A percentile compares a stretch with the other conserved stretches of the same genome.
Evolutionary conservation across 768 basidiomycete genomes (phyloP).

Genomic region (Hemileccinum rubropunctum): DNA sequence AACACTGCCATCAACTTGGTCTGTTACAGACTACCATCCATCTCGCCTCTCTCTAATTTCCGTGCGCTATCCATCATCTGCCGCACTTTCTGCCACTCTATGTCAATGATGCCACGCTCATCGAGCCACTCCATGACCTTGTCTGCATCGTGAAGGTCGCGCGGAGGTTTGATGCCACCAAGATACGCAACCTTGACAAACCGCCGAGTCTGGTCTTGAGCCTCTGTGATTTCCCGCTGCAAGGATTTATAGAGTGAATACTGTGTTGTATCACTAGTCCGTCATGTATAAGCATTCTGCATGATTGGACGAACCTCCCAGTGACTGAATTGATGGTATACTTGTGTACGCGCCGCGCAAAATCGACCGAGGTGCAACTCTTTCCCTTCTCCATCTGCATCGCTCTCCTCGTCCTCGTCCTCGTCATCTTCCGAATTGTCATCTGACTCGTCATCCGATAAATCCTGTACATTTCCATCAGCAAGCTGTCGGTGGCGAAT

Average conservation of each 20-base stretch:
- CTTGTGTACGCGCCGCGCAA: conserved; percentile 64
- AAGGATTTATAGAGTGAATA: conserved; percentile 62
- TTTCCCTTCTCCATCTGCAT: conserved; percentile 13
- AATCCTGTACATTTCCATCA: conserved; percentile 12
- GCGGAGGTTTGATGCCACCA: conserved; percentile 56
- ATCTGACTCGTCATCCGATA: conserved; percentile 23
- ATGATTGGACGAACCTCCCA: conserved; percentile 65
- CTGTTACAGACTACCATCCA: conserved; percentile 13
- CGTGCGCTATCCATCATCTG: conserved; percentile 73
- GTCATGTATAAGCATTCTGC: neutral
- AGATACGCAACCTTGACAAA: conserved; percentile 61
- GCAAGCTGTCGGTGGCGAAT: neutral
- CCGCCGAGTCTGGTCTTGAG: conserved; percentile 40
- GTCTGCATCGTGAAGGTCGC: conserved; percentile 70
- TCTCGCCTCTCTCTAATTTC: conserved; percentile 56
- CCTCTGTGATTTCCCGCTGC: conserved; percentile 53
- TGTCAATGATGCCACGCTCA: conserved; percentile 59
- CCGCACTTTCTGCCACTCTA: conserved; percentile 69
- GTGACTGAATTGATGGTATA: conserved; percentile 72
- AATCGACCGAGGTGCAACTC: conserved; percentile 75
- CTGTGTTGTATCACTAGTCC: conserved; percentile 36
- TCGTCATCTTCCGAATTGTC: conserved; percentile 21
- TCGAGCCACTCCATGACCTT: conserved; percentile 83
- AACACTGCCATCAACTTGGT: neutral
- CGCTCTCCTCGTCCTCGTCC: conserved; percentile 12